Percentiles rank a stretch among this genome's conserved stretches.
Conservation (phyloP, 2,329 filamentous ascomycete genomes). For the Trichoderma cornu-damae region DNA sequence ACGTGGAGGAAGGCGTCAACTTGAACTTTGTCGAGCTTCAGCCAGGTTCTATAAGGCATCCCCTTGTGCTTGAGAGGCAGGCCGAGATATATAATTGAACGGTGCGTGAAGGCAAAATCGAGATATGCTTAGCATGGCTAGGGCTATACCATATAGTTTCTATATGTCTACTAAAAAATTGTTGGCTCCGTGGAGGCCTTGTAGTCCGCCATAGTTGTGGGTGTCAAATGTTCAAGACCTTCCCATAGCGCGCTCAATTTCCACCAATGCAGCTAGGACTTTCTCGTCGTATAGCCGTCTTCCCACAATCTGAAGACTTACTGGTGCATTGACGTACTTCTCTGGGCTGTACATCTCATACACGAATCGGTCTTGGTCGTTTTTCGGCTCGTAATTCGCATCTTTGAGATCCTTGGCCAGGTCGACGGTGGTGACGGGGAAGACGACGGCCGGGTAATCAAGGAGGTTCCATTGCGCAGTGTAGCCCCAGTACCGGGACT, state of each 20-base stretch:
- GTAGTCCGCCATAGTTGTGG: not conserved
- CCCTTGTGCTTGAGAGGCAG: conserved; percentile 25
- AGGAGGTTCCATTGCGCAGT: conserved; percentile 61
- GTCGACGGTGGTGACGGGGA: conserved; percentile 43
- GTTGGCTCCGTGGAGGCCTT: no score
- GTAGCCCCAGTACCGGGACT: conserved; percentile 54
- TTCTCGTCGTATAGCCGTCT: conserved; percentile 9
- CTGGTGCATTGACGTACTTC: conserved; percentile 7
- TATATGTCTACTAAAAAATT: not conserved
- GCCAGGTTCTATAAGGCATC: conserved; percentile 24
- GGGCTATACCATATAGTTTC: not conserved
- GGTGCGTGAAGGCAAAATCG: not conserved
- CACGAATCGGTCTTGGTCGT: conserved; percentile 4
- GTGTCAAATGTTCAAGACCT: not conserved
- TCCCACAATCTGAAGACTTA: conserved; percentile 14
- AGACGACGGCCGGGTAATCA: conserved; percentile 56
- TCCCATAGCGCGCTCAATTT: conserved; percentile 13
- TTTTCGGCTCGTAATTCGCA: conserved; percentile 14
- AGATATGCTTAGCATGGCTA: not conserved
- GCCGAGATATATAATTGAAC: conserved; percentile 22
- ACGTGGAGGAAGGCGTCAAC: conserved; percentile 24
- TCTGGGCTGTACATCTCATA: conserved; percentile 16
- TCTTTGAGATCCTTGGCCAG: conserved; percentile 16
- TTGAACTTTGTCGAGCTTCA: conserved; percentile 23
- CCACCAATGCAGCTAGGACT: conserved; percentile 1